Percentiles rank a stretch among this genome's conserved stretches.
phyloP scores from a whole-genome alignment of 2,329 filamentous ascomycete species.

The Aspergillus unguis region DNA sequence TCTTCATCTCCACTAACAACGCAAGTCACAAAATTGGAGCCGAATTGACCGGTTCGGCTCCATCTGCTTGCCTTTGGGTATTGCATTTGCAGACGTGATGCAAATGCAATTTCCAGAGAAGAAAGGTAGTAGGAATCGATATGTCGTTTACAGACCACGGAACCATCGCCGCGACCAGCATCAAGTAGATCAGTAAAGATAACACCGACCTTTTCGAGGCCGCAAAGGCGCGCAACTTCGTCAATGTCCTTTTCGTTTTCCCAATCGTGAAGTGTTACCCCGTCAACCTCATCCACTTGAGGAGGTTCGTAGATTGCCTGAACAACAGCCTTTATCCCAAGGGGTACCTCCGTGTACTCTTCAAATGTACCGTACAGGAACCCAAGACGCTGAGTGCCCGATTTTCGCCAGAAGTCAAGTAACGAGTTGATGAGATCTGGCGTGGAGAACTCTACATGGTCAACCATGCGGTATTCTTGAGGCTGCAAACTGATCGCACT shows the following conservation, averaged over 20 bases:
- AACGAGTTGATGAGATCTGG: conserved; percentile 8
- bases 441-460: conserved; percentile 70
- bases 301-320: conserved; percentile 97
- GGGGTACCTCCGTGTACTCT: conserved; percentile 86
- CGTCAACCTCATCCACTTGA: conserved; percentile 83
- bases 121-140: conserved; percentile 92
- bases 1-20: conserved; percentile 89
- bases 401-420: conserved; percentile 65
- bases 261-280: conserved; percentile 81
- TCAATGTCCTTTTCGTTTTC: conserved; percentile 79
- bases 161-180: conserved; percentile 74
- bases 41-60: conserved; percentile 91
- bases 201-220: conserved; percentile 82
- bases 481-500: conserved; percentile 94
- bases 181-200: conserved; percentile 93
- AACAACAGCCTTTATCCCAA: conserved; percentile 92
- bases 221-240: conserved; percentile 75
- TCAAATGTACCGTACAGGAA: conserved; percentile 88
- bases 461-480: conserved; percentile 92
- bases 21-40: conserved; percentile 92
- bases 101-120: conserved; percentile 87
- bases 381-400: conserved; percentile 78
- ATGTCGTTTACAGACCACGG: conserved; percentile 91
- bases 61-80: conserved; percentile 68
- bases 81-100: conserved; percentile 56